phyloP scores from a whole-genome alignment of 208 protist species.

The Porcisia hertigi region DNA sequence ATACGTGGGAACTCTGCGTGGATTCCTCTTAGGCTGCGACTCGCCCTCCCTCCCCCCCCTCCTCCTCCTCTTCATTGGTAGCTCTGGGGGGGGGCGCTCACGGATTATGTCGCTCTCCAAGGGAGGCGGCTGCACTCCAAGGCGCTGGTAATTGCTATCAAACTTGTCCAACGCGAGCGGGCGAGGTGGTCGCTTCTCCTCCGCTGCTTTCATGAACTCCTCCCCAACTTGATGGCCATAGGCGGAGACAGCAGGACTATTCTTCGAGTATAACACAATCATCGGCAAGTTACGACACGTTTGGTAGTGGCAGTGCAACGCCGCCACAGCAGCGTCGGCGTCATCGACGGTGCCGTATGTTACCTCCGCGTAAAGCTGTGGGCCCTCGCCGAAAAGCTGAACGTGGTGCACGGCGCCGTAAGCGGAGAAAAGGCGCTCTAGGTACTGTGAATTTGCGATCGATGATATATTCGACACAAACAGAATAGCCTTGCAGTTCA shows the following conservation, averaged over 20 bases:
- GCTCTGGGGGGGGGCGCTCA: slow-evolving; percentile 5
- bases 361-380: slow-evolving; percentile 68
- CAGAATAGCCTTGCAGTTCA: slow-evolving; percentile 38
- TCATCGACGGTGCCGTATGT: slow-evolving; percentile 69
- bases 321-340: slow-evolving; percentile 77
- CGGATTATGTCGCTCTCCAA: slow-evolving; percentile 60
- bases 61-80: not conserved
- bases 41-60: not conserved
- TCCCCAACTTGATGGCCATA: slow-evolving; percentile 71
- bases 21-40: not conserved
- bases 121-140: slow-evolving; percentile 56
- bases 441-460: slow-evolving; percentile 77
- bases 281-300: slow-evolving; percentile 65
- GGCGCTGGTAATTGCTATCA: slow-evolving; percentile 57
- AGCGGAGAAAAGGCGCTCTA: slow-evolving; percentile 82
- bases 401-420: slow-evolving; percentile 73
- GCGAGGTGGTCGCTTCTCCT: slow-evolving; percentile 51
- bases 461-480: slow-evolving; percentile 82
- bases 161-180: slow-evolving; percentile 63
- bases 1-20: not conserved
- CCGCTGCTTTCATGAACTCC: slow-evolving; percentile 58
- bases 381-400: slow-evolving; percentile 57
- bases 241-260: slow-evolving; percentile 56
- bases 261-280: slow-evolving; percentile 80
- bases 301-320: slow-evolving; percentile 84